phyloP scores from a whole-genome alignment of 2,329 filamentous ascomycete species.

The Calonectria hawksworthii region DNA sequence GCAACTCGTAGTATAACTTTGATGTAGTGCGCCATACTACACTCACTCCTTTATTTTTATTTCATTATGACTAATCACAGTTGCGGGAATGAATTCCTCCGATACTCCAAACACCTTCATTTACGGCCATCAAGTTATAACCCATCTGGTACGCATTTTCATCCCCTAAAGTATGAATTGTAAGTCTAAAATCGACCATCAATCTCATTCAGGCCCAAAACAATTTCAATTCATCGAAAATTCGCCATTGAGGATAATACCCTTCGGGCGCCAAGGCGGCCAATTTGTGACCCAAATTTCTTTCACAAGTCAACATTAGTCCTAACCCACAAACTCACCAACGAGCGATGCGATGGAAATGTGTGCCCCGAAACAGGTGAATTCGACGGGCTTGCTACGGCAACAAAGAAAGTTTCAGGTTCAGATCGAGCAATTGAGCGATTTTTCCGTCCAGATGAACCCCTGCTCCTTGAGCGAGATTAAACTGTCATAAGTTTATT shows the following conservation, averaged over 20 bases:
- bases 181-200: not conserved
- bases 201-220: not conserved
- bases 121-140: not conserved
- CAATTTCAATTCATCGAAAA: not conserved
- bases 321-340: not conserved
- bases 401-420: not conserved
- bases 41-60: not conserved
- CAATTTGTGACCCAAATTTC: not conserved
- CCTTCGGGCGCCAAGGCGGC: not conserved
- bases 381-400: not conserved
- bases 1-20: no score
- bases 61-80: not conserved
- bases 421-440: not conserved
- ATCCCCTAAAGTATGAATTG: no score
- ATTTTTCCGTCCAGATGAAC: not conserved
- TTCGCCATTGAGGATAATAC: not conserved
- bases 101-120: not conserved
- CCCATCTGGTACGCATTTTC: not conserved
- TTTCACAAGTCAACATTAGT: not conserved
- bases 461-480: not conserved
- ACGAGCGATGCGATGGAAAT: not conserved
- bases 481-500: not conserved
- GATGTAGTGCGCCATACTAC: no score
- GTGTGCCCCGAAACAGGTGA: not conserved
- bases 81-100: not conserved